Conservation (phyloP, 1,139 yeast species). For the Pichia sp. region DNA sequence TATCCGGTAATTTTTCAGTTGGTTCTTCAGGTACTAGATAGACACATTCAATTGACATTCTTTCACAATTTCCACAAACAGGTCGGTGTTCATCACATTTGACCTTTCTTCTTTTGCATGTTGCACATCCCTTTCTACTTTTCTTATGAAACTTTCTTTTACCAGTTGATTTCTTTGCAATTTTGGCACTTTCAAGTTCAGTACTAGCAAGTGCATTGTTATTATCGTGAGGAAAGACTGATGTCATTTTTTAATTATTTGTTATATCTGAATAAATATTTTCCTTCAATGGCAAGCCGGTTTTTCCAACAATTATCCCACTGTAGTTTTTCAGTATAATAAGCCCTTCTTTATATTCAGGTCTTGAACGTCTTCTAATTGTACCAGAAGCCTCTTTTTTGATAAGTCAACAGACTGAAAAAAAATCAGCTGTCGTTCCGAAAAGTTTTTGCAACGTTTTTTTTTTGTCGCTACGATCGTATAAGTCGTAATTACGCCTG, state of each 20-base stretch:
- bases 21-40: conserved; percentile 30
- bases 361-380: background rate
- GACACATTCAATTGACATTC: conserved; percentile 71
- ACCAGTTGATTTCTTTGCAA: conserved; percentile 36
- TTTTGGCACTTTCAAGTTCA: conserved; percentile 12
- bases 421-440: background rate
- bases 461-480: background rate
- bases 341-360: background rate
- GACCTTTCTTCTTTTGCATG: conserved; percentile 82
- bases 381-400: background rate
- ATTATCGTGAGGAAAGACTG: background rate
- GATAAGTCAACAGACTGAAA: background rate
- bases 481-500: background rate
- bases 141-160: conserved; percentile 78
- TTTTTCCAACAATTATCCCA: background rate
- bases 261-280: background rate
- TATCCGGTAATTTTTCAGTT: background rate
- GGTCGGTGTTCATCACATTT: conserved; percentile 91
- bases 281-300: background rate
- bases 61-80: conserved; percentile 66
- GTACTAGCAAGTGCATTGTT: background rate
- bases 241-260: conserved; percentile 1
- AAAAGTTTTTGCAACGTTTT: background rate
- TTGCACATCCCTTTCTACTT: conserved; percentile 80
- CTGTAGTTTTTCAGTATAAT: background rate